Evolutionary conservation across 2,329 filamentous ascomycete genomes (phyloP).

Genomic region (Beauveria rudraprayagi): DNA sequence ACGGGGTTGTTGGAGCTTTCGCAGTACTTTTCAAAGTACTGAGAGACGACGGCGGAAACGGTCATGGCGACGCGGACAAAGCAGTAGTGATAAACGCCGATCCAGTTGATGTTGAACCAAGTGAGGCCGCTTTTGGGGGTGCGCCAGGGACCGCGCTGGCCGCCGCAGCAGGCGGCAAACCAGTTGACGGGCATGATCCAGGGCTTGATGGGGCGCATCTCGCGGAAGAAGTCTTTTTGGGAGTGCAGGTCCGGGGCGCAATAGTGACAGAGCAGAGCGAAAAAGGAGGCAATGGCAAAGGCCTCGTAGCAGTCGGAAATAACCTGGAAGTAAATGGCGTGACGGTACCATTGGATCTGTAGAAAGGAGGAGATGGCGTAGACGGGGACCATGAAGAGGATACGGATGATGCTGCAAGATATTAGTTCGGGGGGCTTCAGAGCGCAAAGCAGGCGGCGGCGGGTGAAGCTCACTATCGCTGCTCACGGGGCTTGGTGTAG

Average conservation of each 20-base stretch:
- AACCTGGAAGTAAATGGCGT: constrained; percentile 74
- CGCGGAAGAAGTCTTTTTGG: constrained; percentile 75
- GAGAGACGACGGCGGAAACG: constrained; percentile 64
- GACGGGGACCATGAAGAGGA: constrained; percentile 80
- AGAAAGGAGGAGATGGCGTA: constrained; percentile 70
- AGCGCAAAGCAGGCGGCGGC: neutral
- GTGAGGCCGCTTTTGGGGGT: constrained; percentile 75
- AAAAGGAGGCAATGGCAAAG: constrained; percentile 82
- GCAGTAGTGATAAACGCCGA: constrained; percentile 79
- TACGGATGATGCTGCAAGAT: constrained; percentile 66
- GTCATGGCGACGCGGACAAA: constrained; percentile 75
- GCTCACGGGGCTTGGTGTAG: constrained; percentile 53
- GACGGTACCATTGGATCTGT: constrained; percentile 64
- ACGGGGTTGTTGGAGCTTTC: constrained; percentile 68
- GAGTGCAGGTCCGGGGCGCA: constrained; percentile 67
- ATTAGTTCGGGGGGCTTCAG: neutral
- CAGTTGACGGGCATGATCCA: constrained; percentile 72
- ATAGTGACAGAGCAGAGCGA: constrained; percentile 74
- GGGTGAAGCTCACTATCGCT: constrained; percentile 40
- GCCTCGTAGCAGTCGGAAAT: constrained; percentile 82
- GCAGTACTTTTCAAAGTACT: constrained; percentile 66
- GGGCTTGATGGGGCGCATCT: constrained; percentile 53
- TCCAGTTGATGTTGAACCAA: constrained; percentile 85
- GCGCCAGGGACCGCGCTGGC: constrained; percentile 59
- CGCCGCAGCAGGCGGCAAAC: constrained; percentile 63